These are phyloP conservation scores for Claviceps arundinis DNA, from an alignment of 2,329 filamentous ascomycete genomes.

Conservation along the genomic window DNA sequence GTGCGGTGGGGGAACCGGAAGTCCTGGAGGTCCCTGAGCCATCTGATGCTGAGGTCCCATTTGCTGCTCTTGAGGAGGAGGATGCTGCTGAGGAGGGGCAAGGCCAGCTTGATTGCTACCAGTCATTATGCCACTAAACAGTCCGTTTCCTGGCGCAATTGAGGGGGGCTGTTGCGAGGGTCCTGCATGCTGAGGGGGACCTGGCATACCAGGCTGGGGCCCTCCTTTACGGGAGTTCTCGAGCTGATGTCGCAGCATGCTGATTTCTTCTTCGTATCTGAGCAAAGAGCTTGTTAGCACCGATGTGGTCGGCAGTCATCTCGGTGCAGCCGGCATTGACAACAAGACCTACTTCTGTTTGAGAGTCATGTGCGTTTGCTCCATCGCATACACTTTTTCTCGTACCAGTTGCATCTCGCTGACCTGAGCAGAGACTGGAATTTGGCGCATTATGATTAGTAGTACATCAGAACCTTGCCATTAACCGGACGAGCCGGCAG, in stretches of 20 bases:
- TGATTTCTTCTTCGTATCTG: conserved; percentile 90
- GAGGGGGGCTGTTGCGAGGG: conserved; percentile 78
- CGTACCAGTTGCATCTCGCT: conserved; percentile 91
- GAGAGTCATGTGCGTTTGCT: conserved; percentile 75
- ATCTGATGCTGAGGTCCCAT: conserved; percentile 39
- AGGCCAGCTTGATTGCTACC: conserved; percentile 74
- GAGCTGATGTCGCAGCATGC: conserved; percentile 74
- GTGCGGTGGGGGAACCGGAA: conserved; percentile 43
- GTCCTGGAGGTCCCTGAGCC: conserved; percentile 61
- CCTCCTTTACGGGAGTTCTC: conserved; percentile 56
- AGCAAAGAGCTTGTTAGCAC: conserved; percentile 5
- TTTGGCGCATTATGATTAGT: background rate
- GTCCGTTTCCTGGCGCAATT: conserved; percentile 79
- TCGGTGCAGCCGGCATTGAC: background rate
- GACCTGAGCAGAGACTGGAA: conserved; percentile 72
- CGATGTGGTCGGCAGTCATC: conserved; percentile 3
- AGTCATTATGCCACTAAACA: conserved; percentile 94
- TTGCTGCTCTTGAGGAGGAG: conserved; percentile 59
- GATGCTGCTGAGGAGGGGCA: conserved; percentile 53
- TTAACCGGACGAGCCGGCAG: background rate
- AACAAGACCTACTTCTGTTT: conserved; percentile 67
- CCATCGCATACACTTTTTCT: conserved; percentile 84
- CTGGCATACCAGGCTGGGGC: conserved; percentile 46
- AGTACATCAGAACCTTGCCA: background rate
- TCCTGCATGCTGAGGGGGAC: conserved; percentile 60